Evolutionary conservation across 371 early-diverging fungal genomes (phyloP).

Genomic region (Mortierella sp.): DNA sequence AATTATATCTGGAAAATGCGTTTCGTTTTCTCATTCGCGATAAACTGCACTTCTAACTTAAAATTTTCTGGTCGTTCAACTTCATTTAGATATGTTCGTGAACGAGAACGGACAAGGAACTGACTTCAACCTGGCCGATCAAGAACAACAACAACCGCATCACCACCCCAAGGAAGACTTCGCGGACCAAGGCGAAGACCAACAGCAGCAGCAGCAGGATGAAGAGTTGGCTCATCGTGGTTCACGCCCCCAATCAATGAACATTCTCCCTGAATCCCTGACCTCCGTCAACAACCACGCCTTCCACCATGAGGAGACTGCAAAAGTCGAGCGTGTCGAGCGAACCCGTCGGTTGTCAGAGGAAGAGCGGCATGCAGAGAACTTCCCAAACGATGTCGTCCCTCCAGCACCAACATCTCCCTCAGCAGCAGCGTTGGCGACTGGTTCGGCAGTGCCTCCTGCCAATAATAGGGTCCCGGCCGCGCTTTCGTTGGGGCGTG

Average conservation of each 20-base stretch:
- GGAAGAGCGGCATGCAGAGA: slow-evolving; percentile 12
- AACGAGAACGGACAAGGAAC: slow-evolving; percentile 10
- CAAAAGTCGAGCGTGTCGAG: slow-evolving; percentile 18
- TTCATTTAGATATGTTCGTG: slow-evolving; percentile 26
- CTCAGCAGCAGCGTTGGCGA: not conserved
- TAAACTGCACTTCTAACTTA: not conserved
- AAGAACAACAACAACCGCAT: slow-evolving; percentile 7
- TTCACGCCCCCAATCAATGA: slow-evolving; percentile 30
- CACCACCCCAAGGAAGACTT: not conserved
- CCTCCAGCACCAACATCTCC: not conserved
- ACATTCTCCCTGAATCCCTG: slow-evolving; percentile 50
- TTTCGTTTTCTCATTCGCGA: too few relatives aligned
- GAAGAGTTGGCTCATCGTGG: slow-evolving; percentile 9
- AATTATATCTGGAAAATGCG: not conserved
- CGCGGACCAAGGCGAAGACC: not conserved
- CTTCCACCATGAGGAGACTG: slow-evolving; percentile 26
- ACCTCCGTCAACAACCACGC: slow-evolving; percentile 44
- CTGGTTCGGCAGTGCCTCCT: not conserved
- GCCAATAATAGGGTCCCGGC: slow-evolving; percentile 14
- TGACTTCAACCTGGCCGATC: not conserved
- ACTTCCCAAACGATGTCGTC: not conserved
- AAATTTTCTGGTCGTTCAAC: not conserved
- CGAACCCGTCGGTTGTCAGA: slow-evolving; percentile 25
- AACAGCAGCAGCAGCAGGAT: slow-evolving; percentile 10
- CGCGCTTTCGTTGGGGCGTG: slow-evolving; percentile 32